Percentiles rank a stretch among this genome's conserved stretches.
phyloP scores from a whole-genome alignment of 768 basidiomycete species.

The Rubroboletus satanas region DNA sequence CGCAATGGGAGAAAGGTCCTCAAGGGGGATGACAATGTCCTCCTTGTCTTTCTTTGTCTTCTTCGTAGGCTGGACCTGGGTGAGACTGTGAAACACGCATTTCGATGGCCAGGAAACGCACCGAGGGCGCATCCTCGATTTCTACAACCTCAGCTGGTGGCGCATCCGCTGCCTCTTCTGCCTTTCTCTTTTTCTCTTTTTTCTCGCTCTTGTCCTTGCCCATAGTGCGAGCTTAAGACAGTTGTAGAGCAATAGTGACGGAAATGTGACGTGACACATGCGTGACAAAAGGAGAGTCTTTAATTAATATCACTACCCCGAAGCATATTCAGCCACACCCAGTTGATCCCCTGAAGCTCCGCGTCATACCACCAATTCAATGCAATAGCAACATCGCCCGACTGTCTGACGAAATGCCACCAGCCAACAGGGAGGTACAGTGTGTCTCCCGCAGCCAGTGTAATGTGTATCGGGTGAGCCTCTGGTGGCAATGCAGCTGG shows the following conservation, averaged over 20 bases:
- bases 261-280: conserved; percentile 18
- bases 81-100: conserved; percentile 29
- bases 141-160: conserved; percentile 45
- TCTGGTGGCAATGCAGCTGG: conserved; percentile 45
- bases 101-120: conserved; percentile 18
- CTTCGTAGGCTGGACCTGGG: conserved; percentile 39
- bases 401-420: conserved; percentile 90
- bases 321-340: conserved; percentile 65
- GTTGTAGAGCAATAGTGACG: neutral
- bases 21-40: conserved; percentile 62
- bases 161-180: conserved; percentile 26
- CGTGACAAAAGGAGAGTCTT: conserved; percentile 11
- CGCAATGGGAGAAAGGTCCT: conserved; percentile 91
- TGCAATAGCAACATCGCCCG: conserved; percentile 58
- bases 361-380: conserved; percentile 91
- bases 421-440: conserved; percentile 90
- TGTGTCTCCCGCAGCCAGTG: conserved; percentile 67
- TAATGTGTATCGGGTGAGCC: conserved; percentile 64
- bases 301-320: conserved; percentile 38
- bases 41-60: conserved; percentile 60
- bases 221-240: conserved; percentile 36
- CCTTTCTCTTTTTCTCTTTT: conserved; percentile 67
- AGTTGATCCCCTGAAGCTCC: conserved; percentile 65
- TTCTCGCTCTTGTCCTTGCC: conserved; percentile 74
- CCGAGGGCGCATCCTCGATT: conserved; percentile 37